These are phyloP conservation scores for Phyllosticta ampelicida DNA, from an alignment of 2,329 filamentous ascomycete species.

Conservation along the genomic window DNA sequence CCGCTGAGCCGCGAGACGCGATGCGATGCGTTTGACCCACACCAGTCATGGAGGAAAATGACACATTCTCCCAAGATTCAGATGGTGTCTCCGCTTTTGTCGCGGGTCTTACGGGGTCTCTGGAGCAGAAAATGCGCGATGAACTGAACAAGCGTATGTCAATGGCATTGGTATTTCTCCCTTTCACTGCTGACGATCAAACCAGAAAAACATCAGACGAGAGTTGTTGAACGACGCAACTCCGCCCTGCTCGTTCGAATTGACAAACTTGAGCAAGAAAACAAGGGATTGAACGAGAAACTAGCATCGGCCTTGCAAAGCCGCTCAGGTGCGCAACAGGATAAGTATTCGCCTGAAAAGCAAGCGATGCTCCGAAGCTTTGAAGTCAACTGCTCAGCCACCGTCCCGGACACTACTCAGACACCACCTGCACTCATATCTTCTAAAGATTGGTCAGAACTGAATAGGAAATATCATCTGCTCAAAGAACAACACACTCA, in stretches of 20 bases:
- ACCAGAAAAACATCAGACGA: background rate
- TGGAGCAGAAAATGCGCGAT: background rate
- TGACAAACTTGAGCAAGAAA: conserved; percentile 10
- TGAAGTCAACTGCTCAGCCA: background rate
- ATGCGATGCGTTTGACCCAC: background rate
- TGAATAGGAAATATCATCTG: background rate
- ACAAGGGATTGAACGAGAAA: conserved; percentile 12
- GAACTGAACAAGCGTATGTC: background rate
- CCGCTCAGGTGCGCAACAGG: background rate
- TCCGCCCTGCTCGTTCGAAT: background rate
- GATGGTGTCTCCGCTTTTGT: background rate
- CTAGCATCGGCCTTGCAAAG: background rate
- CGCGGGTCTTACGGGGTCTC: background rate
- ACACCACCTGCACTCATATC: background rate
- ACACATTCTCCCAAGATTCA: background rate
- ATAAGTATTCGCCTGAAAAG: background rate
- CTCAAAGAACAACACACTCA: background rate
- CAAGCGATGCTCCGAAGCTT: background rate
- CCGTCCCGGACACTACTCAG: background rate
- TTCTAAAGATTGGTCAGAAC: background rate
- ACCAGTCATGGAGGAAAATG: conserved; percentile 3
- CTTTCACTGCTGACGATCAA: background rate
- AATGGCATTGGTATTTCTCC: background rate
- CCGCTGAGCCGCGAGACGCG: background rate
- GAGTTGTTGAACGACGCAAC: background rate